phyloP scores from a whole-genome alignment of 768 basidiomycete genomes.

The Tylopilus rubrobrunneus region DNA sequence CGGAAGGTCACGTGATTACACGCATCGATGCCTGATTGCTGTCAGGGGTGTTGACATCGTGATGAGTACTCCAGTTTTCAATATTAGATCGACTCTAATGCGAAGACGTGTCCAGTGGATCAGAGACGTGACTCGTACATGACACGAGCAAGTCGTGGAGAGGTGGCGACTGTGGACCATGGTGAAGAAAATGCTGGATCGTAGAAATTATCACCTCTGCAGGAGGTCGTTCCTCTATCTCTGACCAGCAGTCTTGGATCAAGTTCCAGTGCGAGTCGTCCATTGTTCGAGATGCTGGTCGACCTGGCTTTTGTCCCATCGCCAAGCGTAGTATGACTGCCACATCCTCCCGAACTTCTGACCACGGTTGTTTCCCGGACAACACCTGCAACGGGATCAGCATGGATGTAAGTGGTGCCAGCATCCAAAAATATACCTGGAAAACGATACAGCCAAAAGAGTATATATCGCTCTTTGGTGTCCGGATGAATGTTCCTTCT shows the following conservation, averaged over 20 bases:
- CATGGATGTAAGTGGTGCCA: not conserved
- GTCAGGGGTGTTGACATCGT: too few relatives aligned
- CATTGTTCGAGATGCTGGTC: not conserved
- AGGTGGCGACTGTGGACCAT: not conserved
- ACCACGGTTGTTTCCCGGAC: constrained; percentile 13
- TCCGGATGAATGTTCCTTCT: not conserved
- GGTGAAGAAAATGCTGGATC: not conserved
- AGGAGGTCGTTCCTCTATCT: not conserved
- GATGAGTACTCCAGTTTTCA: too few relatives aligned
- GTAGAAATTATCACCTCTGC: not conserved
- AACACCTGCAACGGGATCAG: not conserved
- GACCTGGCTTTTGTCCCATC: not conserved
- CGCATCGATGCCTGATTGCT: too few relatives aligned
- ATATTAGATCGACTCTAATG: too few relatives aligned
- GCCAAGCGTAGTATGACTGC: constrained; percentile 4
- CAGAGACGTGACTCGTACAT: too few relatives aligned
- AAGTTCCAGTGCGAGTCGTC: constrained; percentile 3
- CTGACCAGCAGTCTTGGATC: constrained; percentile 2
- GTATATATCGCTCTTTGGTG: not conserved
- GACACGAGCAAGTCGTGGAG: too few relatives aligned
- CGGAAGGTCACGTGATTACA: too few relatives aligned
- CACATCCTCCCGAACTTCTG: not conserved
- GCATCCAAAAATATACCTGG: not conserved
- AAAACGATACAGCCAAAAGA: not conserved
- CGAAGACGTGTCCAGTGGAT: too few relatives aligned